Conservation (phyloP, 306 rosid species). For the Erythrophleum fordii region DNA sequence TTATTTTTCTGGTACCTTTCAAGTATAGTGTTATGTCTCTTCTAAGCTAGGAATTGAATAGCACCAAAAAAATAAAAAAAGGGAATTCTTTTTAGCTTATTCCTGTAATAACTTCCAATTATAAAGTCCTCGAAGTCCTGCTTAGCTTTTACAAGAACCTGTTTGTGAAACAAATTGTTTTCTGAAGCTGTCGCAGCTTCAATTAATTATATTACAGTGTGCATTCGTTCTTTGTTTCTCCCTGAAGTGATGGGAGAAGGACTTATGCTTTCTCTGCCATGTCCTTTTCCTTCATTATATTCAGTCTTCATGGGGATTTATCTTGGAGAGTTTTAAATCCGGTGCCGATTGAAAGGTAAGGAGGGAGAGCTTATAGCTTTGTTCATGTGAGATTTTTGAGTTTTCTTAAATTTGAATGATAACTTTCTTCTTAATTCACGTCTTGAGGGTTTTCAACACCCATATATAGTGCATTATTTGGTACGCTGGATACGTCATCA, state of each 20-base stretch:
- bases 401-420: not conserved
- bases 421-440: not conserved
- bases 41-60: not conserved
- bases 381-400: conserved; percentile 15
- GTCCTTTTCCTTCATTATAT: conserved; percentile 33
- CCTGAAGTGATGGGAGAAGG: not conserved
- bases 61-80: not conserved
- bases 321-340: conserved; percentile 5
- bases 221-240: conserved; percentile 5
- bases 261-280: not conserved
- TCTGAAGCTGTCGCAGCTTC: not conserved
- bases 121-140: not conserved
- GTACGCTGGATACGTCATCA: not conserved
- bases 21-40: not conserved
- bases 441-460: not conserved
- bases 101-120: not conserved
- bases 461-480: not conserved
- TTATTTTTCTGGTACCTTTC: not conserved
- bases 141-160: not conserved
- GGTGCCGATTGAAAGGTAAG: not conserved
- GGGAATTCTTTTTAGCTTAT: not conserved
- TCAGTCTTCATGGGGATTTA: not conserved
- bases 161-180: not conserved
- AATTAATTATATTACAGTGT: not conserved
- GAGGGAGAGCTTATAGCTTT: not conserved